Evolutionary conservation across 176 grass and related monocot genomes (phyloP), one percentile per base, ranked within the genome.

Genomic region (Aegilops tauschii): DNA sequence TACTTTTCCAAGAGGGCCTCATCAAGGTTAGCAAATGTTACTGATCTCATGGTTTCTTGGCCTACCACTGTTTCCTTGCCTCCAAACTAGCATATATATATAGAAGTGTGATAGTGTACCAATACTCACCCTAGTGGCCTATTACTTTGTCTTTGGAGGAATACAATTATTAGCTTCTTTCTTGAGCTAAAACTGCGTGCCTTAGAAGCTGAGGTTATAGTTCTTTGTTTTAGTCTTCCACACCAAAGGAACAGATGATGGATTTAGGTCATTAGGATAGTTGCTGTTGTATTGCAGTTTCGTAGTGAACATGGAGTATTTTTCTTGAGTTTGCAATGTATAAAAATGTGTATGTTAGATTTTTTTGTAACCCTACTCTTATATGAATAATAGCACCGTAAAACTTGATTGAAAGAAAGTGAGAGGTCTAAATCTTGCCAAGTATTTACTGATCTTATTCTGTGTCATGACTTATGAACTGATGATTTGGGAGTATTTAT

Each of bases 1-100:
- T 98, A 89, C 91, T 98, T 54, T 98, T 98, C 79, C 96, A 98
- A 88, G 96, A 98, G 83, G 96, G 96, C 20, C 91, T 94, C 45
- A 95, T 98, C 77, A 98, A 98, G 96, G 96, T 98, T 84, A 65
- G 49, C 25, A 58, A 28, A 32, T 67, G 21, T 45, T 75, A 68
- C 21, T 31, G 25, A 44, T 80, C 16, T 62, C 16, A 10, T 56
- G 9, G 10, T 36, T 49, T 69, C 40, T 50, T 11, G 16, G 32
- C 0, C 18, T 83, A 9, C 25, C 6, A 1, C 40, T 35, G 86
- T 79, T 86, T 56, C 23, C 18, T 79, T 12, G 75, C 14, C 18
- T 61, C 64, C 52, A 39, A 82, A 25, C 8, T 63, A 67, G 47
- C 37, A 39, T 61, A 71, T 70, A 25, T 25, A 25, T 25, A 25